These are phyloP conservation scores for Aureobasidium pullulans DNA, from an alignment of 2,329 filamentous ascomycete genomes.

Conservation along the genomic window DNA sequence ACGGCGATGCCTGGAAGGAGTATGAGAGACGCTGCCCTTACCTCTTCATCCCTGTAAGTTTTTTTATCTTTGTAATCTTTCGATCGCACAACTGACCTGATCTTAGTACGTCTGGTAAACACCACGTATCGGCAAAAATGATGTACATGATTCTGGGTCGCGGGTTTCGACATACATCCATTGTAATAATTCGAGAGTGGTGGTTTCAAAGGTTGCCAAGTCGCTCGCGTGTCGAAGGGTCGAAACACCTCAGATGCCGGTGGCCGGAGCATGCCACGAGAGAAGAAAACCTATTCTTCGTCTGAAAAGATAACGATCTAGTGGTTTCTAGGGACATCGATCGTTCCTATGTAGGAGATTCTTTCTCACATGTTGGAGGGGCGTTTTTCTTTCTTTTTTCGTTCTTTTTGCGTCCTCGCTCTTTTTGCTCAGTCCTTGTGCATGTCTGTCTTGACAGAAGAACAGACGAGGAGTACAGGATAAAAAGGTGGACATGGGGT, in stretches of 20 bases:
- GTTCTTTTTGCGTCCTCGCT: not conserved
- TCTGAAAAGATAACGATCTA: not conserved
- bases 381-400: not conserved
- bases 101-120: constrained; percentile 7
- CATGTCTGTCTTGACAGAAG: too few relatives aligned
- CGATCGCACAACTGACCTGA: not conserved
- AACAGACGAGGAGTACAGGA: too few relatives aligned
- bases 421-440: not conserved
- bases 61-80: not conserved
- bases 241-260: too few relatives aligned
- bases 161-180: not conserved
- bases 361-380: too few relatives aligned
- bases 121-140: not conserved
- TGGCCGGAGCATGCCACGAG: not conserved
- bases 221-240: not conserved
- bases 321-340: not conserved
- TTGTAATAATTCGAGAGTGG: not conserved
- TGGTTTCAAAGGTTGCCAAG: not conserved
- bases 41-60: constrained; percentile 63
- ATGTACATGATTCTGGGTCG: constrained; percentile 8
- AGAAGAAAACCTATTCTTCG: not conserved
- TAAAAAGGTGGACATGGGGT: too few relatives aligned
- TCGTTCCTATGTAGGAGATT: not conserved
- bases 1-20: constrained; percentile 74
- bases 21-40: constrained; percentile 76